Conservation (phyloP, 169 alveolate genomes). For the Plasmodium vivax region DNA sequence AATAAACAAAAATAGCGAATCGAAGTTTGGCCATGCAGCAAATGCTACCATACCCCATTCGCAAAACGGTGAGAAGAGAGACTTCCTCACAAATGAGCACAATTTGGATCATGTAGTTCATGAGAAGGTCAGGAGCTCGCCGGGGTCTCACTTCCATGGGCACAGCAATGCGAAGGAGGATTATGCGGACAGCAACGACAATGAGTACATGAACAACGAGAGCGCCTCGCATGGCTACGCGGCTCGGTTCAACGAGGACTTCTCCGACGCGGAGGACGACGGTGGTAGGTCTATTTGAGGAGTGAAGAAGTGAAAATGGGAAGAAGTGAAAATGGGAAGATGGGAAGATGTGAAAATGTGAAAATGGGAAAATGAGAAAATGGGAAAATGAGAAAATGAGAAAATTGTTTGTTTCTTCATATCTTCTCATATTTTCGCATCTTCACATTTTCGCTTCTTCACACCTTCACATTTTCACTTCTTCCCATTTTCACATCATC, state of each 20-base stretch:
- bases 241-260: neutral
- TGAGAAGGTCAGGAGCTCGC: neutral
- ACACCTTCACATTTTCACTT: neutral
- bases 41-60: neutral
- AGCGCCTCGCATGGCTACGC: neutral
- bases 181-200: neutral
- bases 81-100: neutral
- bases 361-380: neutral
- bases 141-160: neutral
- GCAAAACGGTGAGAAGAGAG: constrained; percentile 12
- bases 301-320: neutral
- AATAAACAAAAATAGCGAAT: constrained; percentile 17
- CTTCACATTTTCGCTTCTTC: neutral
- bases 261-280: neutral
- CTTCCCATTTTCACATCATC: neutral
- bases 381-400: neutral
- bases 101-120: neutral
- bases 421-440: neutral
- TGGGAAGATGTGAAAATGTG: neutral
- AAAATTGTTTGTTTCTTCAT: neutral
- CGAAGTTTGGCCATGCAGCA: neutral
- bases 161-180: neutral
- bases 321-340: neutral
- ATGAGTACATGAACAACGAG: constrained; percentile 6
- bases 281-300: constrained; percentile 7